phyloP scores from a whole-genome alignment of 805 yeast species.

The Ogataea dorogensis region DNA sequence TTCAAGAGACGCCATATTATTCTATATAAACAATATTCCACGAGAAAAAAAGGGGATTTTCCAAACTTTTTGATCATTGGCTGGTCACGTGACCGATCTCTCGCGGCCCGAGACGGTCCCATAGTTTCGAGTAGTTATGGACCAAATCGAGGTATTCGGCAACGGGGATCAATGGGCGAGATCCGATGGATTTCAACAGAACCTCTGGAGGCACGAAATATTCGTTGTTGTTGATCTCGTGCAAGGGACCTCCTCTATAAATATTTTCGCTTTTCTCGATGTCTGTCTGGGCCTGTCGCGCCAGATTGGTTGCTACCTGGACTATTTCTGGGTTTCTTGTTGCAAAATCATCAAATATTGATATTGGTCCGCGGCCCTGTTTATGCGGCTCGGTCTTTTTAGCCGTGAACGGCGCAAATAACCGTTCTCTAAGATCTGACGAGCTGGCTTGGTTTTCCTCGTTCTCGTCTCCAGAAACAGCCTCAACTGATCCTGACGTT shows the following conservation, averaged over 20 bases:
- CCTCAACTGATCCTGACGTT: constrained; percentile 2
- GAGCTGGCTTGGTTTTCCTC: constrained; percentile 6
- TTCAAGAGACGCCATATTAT: constrained; percentile 53
- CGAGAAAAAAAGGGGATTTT: constrained; percentile 11
- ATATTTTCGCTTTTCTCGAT: constrained; percentile 18
- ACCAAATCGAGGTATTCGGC: constrained; percentile 20
- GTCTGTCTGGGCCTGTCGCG: constrained; percentile 10
- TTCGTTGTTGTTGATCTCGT: constrained; percentile 9
- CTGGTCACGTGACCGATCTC: constrained; percentile 29
- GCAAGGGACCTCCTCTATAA: constrained; percentile 14
- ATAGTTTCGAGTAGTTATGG: constrained; percentile 14
- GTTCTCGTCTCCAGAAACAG: constrained; percentile 12
- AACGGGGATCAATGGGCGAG: constrained; percentile 15
- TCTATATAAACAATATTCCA: constrained; percentile 11
- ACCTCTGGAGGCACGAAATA: constrained; percentile 20
- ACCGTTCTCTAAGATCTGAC: constrained; percentile 3
- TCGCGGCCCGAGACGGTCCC: constrained; percentile 6
- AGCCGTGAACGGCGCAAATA: constrained; percentile 7
- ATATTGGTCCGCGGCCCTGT: neutral
- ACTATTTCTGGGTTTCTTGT: constrained; percentile 14
- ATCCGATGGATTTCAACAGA: constrained; percentile 14
- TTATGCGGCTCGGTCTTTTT: constrained; percentile 1
- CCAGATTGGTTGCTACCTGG: constrained; percentile 15
- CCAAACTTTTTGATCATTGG: constrained; percentile 22
- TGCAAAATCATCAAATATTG: constrained; percentile 16